Conservation (phyloP, 2,329 filamentous ascomycete species). For the Dryadomyces quercivorus region DNA sequence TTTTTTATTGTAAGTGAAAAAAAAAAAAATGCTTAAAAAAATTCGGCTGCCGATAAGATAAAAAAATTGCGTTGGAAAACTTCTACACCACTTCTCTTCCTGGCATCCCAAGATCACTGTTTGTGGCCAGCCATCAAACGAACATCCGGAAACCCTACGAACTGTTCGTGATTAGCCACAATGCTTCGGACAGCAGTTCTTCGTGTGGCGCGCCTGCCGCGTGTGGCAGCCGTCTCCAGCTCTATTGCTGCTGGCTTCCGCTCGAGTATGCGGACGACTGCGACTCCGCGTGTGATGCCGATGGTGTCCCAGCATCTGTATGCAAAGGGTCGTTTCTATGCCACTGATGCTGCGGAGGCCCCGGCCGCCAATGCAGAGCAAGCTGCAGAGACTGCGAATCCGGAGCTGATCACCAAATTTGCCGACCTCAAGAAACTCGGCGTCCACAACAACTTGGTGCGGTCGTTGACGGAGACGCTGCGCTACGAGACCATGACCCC, state of each 20-base stretch:
- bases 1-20: background rate
- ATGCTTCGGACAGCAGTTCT: conserved; percentile 12
- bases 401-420: conserved; percentile 22
- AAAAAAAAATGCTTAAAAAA: background rate
- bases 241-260: conserved; percentile 1
- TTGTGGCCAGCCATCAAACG: background rate
- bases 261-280: background rate
- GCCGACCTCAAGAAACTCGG: conserved; percentile 29
- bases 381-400: too few species aligned
- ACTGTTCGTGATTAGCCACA: background rate
- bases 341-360: background rate
- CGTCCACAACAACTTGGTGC: conserved; percentile 53
- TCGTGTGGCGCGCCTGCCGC: conserved; percentile 10
- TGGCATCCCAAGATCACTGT: background rate
- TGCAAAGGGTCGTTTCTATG: conserved; percentile 4
- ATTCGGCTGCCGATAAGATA: background rate
- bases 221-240: conserved; percentile 3
- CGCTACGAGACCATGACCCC: conserved; percentile 79
- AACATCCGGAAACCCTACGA: background rate
- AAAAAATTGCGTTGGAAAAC: background rate
- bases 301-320: background rate
- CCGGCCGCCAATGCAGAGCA: background rate
- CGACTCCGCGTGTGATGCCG: background rate
- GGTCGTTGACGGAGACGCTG: conserved; percentile 60
- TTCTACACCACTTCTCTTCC: background rate